These are phyloP conservation scores for Cyclotella choctawhatcheeana DNA, from an alignment of 108 stramenopile species.

Conservation along the genomic window DNA sequence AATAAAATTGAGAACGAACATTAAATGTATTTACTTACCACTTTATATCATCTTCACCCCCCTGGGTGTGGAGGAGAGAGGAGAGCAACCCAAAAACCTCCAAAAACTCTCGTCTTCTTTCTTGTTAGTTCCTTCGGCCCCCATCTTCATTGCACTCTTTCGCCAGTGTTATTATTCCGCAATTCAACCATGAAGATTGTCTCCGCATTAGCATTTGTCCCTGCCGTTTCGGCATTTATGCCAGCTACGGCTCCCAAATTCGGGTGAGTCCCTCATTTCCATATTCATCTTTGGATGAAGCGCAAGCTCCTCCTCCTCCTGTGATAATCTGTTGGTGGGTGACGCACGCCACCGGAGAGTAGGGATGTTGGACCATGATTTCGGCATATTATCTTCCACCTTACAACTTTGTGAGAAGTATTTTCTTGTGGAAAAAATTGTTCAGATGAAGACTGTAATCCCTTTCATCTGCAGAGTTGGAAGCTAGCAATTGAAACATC, in stretches of 20 bases:
- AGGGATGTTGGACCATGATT: too few species aligned
- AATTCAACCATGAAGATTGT: conserved; percentile 12
- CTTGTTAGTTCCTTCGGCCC: too few species aligned
- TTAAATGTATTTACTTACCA: not conserved
- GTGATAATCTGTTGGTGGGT: not conserved
- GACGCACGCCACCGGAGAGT: not conserved
- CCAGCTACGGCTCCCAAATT: conserved; percentile 22
- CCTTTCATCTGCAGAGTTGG: too few species aligned
- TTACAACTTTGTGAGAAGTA: too few species aligned
- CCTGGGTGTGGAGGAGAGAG: too few species aligned
- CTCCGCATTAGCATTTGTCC: conserved; percentile 1
- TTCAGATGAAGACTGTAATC: too few species aligned
- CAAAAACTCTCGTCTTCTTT: not conserved
- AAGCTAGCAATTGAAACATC: too few species aligned
- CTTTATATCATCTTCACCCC: too few species aligned
- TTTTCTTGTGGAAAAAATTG: too few species aligned
- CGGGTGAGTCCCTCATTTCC: conserved; percentile 12
- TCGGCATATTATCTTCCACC: too few species aligned
- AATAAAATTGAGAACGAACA: not conserved
- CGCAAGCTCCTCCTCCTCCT: too few species aligned
- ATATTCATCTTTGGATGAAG: not conserved
- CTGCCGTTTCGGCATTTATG: conserved; percentile 14
- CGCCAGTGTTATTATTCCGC: not conserved
- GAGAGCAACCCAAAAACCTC: too few species aligned
- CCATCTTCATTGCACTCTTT: conserved; percentile 1